Conservation (phyloP, 2,329 filamentous ascomycete species). For the Zalaria obscura region DNA sequence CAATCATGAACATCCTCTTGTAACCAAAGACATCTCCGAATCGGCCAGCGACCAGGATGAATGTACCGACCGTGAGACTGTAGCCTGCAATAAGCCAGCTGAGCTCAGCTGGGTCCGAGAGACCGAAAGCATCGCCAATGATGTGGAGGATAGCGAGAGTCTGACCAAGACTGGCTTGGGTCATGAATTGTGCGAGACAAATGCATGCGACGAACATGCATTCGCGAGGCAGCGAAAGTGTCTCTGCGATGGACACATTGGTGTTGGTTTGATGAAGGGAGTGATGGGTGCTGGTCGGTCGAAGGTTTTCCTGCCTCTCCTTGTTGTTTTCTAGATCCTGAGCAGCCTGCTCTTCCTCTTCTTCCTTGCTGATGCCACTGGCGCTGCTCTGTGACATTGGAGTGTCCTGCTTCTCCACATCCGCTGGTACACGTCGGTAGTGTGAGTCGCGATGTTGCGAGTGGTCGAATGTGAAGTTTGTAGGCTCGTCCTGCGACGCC, state of each 20-base stretch:
- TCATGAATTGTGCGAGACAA: constrained; percentile 1
- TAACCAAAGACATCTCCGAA: constrained; percentile 29
- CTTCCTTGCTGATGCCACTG: neutral
- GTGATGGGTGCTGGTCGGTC: neutral
- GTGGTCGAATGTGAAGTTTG: too few relatives aligned
- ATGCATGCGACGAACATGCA: constrained; percentile 1
- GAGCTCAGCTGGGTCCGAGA: constrained; percentile 24
- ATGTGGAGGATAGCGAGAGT: constrained; percentile 26
- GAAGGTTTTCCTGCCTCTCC: too few relatives aligned
- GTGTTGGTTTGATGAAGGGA: neutral
- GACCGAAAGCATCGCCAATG: constrained; percentile 29
- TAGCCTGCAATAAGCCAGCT: constrained; percentile 31
- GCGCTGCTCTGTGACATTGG: neutral
- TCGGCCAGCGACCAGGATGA: constrained; percentile 29
- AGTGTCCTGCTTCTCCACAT: constrained; percentile 1
- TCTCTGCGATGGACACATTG: constrained; percentile 3
- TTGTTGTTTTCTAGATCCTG: too few relatives aligned
- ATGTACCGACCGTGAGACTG: constrained; percentile 29
- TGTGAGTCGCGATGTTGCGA: too few relatives aligned
- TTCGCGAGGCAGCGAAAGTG: neutral
- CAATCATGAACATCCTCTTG: constrained; percentile 25
- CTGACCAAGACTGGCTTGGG: constrained; percentile 2
- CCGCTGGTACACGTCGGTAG: too few relatives aligned
- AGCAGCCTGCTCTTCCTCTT: neutral
- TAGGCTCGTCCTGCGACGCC: too few relatives aligned